Base-by-base conservation (phyloP, 2,329 filamentous ascomycete species). In the Fusarium austroafricanum region DNA sequence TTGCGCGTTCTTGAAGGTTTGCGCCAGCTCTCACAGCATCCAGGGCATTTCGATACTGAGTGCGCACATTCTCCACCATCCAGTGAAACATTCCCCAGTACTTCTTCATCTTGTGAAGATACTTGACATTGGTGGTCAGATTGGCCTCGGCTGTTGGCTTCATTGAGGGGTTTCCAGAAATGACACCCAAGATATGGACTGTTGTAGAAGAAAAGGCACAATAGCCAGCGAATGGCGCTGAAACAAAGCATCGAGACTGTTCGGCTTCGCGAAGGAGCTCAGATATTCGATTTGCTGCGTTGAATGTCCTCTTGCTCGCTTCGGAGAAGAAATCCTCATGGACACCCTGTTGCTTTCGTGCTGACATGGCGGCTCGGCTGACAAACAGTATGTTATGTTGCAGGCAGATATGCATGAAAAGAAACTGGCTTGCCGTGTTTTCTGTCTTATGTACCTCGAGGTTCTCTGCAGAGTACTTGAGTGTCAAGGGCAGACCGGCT, bases 61-160 rank as follows among this genome's bases (percentile, higher is more conserved):
- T 92, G 61, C 96, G 94, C 35, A 97, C 85, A 73, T 95, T 96
- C 76, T 98, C 94, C 1, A 93, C 91, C 87, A 98, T 94, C 81
- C 94, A 97, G 76, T 97, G 93, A 76, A 98, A 97, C 91, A 97
- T 97, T 62, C 95, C 96, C 96, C 96, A 99, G 74, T 96, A 94
- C 62, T 92, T 92, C 83, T 97, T 97, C 92, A 98, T 97, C 79
- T 93, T 96, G 55, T 91, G 91, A 43, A 99, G 81, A 73, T 96
- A 98, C 74, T 91, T 92, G 73, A 98, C 91, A 69, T 97, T 98
- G 68, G 90, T 92, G 2, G 92, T 89, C 17, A 97, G 83, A 73
- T 97, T 94, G 68, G 90, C 89, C 80, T 96, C 97, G 10, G 93
- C 93, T 10, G 88, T 87, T 14, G 87, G 86, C 76, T 97, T 92